Evolutionary conservation across 2,329 filamentous ascomycete species (phyloP).

Genomic region (Phyllosticta capitalensis): DNA sequence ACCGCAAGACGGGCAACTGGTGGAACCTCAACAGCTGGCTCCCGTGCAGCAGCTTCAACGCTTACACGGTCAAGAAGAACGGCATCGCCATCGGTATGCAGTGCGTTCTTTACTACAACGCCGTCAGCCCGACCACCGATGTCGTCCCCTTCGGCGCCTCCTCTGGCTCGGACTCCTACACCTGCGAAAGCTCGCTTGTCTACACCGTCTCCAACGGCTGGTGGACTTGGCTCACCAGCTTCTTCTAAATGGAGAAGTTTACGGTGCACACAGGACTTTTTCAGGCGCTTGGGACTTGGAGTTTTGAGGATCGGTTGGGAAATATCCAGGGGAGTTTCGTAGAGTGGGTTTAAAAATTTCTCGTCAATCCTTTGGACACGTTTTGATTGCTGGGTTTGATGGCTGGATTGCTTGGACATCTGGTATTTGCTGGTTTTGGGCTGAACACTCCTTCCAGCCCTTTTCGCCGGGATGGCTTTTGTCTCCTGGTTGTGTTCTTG

Average conservation of each 20-base stretch:
- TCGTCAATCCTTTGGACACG: not conserved
- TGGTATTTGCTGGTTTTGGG: not conserved
- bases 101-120: slow-evolving; percentile 16
- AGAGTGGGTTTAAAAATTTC: not conserved
- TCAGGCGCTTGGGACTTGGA: not conserved
- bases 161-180: not conserved
- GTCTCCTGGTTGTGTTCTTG: not conserved
- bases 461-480: not conserved
- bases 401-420: not conserved
- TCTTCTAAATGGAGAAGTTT: not conserved
- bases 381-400: not conserved
- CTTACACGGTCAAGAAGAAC: slow-evolving; percentile 23
- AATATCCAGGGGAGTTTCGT: not conserved
- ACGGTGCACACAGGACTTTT: not conserved
- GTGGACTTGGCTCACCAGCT: not conserved
- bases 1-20: not conserved
- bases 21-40: slow-evolving; percentile 1
- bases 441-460: not conserved
- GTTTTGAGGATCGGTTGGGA: not conserved
- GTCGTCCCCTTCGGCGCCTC: not conserved
- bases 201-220: slow-evolving; percentile 1
- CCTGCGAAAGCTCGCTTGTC: not conserved
- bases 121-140: not conserved
- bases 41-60: slow-evolving; percentile 27
- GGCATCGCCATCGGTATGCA: slow-evolving; percentile 17